Base-by-base conservation (phyloP, 2,329 filamentous ascomycete genomes). In the Ceratocystis diversiconidia region DNA sequence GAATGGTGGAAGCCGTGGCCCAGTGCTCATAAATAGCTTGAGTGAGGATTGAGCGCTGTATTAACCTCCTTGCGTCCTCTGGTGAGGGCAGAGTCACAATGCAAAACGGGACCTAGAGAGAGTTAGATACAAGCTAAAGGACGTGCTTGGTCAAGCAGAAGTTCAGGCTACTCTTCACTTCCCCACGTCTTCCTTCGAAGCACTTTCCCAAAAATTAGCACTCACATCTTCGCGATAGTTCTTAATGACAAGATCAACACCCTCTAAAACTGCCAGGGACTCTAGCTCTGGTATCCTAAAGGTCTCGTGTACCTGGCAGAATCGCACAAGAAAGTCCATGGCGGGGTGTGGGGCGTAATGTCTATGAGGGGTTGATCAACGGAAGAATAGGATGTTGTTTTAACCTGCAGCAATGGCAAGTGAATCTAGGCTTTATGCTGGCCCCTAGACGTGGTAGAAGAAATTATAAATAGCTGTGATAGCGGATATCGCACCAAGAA, bases 1-100 rank as follows among this genome's bases (percentile, higher is more conserved):
- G 77, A 71, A 95, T 86, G 59, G 80, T 85, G 10, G 76, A 71
- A 15, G 88, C 92, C 44, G 79, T 77, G 19, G 88, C 92, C 92
- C 94, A 97, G 69, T 96, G 82, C 73, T 95, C 90, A 77, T 94
- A 89, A 69, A 97, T 88, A 59, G 84, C 85, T 75, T 91, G 89
- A 28, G 85, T 84, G 62, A 97, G 81, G 70, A 97, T 88, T 60
- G 89, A 90, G 69, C 92, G 87, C 62, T 80, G 78, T 61, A 95
- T 80, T 25, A 97, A 79, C 7, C 77, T 77, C 62, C 79, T 79
- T 5, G 91, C 91, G 25, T 84, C 83, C 25, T 80, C 78, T 68
- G 81, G 79, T 52, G 88, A 85, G 46, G 82, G 79, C 15, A 96
- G 79, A 61, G 79, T 80, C 63, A 96, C 80, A 67, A 95, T 78